A percentile compares a stretch with the other conserved stretches of the same genome.
Conservation (phyloP, 1,284 basidiomycete species). For the Rhodotorula sp. region DNA sequence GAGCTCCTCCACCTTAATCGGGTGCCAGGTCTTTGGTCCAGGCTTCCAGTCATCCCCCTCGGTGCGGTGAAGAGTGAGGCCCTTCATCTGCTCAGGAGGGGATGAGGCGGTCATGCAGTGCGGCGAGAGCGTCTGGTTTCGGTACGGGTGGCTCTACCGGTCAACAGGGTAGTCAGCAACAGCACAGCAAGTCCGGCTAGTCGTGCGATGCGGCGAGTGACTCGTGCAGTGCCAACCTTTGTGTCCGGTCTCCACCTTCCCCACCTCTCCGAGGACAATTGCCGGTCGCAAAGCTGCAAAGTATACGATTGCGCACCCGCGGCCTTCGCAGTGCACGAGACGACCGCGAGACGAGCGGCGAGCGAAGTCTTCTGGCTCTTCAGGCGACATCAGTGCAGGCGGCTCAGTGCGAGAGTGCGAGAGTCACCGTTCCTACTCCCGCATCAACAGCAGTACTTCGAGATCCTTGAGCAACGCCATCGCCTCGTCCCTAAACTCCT, state of each 20-base stretch:
- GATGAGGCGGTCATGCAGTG: neutral
- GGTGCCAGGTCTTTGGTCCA: constrained; percentile 27
- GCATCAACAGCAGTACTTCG: constrained; percentile 27
- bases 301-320: too few relatives aligned
- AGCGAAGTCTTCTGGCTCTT: too few relatives aligned
- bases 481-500: constrained; percentile 37
- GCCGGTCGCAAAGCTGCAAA: too few relatives aligned
- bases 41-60: constrained; percentile 22
- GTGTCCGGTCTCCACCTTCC: too few relatives aligned
- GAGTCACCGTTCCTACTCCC: constrained; percentile 8
- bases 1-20: constrained; percentile 17
- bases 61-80: constrained; percentile 24
- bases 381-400: too few relatives aligned
- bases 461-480: constrained; percentile 31
- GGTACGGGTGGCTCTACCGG: neutral
- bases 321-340: too few relatives aligned
- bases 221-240: neutral
- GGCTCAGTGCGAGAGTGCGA: too few relatives aligned
- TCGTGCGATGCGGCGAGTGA: neutral
- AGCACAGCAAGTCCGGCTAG: neutral
- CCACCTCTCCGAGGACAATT: too few relatives aligned
- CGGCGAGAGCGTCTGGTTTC: neutral
- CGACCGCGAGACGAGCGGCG: too few relatives aligned
- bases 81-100: constrained; percentile 18
- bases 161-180: neutral